phyloP scores from a whole-genome alignment of 768 basidiomycete species.

The Hygrophoropsis aurantiaca region DNA sequence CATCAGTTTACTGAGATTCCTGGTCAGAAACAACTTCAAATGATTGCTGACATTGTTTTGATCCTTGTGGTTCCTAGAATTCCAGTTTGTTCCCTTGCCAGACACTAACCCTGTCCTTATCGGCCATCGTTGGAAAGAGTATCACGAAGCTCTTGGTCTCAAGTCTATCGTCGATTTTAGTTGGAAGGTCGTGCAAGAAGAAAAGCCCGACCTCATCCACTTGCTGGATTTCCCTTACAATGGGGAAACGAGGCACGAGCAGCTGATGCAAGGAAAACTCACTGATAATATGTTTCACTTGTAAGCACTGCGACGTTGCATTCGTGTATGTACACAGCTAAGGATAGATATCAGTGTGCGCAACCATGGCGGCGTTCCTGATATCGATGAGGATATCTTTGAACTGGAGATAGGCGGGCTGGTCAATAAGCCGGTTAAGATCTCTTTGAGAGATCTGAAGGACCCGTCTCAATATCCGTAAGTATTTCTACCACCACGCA shows the following conservation, averaged over 20 bases:
- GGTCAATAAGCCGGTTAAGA: slow-evolving; percentile 42
- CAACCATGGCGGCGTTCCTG: slow-evolving; percentile 54
- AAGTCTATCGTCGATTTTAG: slow-evolving; percentile 45
- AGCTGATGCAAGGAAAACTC: slow-evolving; percentile 43
- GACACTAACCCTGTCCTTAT: slow-evolving; percentile 50
- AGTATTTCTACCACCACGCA: slow-evolving; percentile 13
- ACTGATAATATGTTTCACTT: slow-evolving; percentile 52
- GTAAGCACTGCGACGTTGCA: slow-evolving; percentile 29
- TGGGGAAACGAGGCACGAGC: slow-evolving; percentile 47
- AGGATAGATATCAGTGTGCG: slow-evolving; percentile 37
- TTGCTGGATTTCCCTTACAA: slow-evolving; percentile 58
- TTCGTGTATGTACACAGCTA: not conserved
- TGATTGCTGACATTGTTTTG: not conserved
- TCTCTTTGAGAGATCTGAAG: slow-evolving; percentile 48
- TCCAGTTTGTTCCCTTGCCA: slow-evolving; percentile 48
- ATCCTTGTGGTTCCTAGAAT: slow-evolving; percentile 30
- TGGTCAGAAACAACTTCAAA: slow-evolving; percentile 22
- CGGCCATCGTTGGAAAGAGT: slow-evolving; percentile 53
- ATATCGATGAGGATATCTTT: slow-evolving; percentile 45
- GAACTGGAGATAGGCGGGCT: slow-evolving; percentile 54
- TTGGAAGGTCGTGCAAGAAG: slow-evolving; percentile 51
- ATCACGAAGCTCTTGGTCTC: slow-evolving; percentile 50
- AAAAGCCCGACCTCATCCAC: slow-evolving; percentile 52
- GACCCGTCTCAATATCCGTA: slow-evolving; percentile 48
- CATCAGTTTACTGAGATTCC: slow-evolving; percentile 41